phyloP scores from a whole-genome alignment of 345 rosid species.

The Ceriops zippeliana region DNA sequence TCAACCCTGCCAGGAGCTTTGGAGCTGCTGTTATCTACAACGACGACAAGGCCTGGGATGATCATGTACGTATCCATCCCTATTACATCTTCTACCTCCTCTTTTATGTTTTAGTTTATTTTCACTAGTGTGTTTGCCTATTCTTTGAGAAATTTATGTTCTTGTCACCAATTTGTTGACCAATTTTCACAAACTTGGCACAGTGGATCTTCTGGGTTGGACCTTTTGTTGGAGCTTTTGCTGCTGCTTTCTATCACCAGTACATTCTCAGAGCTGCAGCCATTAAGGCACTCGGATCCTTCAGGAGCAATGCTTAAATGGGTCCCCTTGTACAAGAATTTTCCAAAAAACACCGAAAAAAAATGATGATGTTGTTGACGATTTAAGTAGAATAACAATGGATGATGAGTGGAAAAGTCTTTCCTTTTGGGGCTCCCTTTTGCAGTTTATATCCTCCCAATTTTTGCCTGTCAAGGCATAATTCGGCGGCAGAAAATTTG shows the following conservation, averaged over 20 bases:
- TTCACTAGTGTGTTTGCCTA: not conserved
- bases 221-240: conserved; percentile 77
- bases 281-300: conserved; percentile 72
- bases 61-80: conserved; percentile 46
- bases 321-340: no score
- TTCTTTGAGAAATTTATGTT: not conserved
- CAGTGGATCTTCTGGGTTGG: conserved; percentile 99
- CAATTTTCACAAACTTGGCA: not conserved
- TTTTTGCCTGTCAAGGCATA: not conserved
- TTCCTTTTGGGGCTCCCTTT: conserved; percentile 8
- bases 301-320: conserved; percentile 70
- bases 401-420: conserved; percentile 22
- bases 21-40: conserved; percentile 92
- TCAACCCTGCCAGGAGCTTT: conserved; percentile 94
- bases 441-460: conserved; percentile 8
- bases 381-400: conserved; percentile 14
- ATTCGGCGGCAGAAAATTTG: conserved; percentile 2
- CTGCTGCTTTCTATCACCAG: conserved; percentile 80
- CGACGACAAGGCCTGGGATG: conserved; percentile 83
- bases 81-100: not conserved
- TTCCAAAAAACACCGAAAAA: no score
- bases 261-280: conserved; percentile 73
- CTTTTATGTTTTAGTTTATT: not conserved
- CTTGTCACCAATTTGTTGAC: not conserved
- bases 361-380: conserved; percentile 14